Base-by-base conservation (phyloP, 2,329 filamentous ascomycete genomes). In the Monosporascus sp. region DNA sequence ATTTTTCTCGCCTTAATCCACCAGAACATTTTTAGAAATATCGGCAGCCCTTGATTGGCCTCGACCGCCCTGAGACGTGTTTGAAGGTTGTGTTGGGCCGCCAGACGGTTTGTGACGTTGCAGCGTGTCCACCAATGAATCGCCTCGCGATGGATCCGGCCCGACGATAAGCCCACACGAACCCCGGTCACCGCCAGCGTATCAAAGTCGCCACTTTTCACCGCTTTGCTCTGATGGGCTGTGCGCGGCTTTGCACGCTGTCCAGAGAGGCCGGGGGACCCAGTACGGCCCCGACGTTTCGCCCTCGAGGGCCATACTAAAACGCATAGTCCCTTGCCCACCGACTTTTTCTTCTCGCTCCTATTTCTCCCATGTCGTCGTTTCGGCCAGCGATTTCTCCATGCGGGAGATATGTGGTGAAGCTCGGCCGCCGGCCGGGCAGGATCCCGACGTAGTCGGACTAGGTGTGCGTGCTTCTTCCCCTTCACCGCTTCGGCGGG, bases 391-490 rank as follows among this genome's bases (percentile, higher is more conserved):
- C 47, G 25, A 57, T 51, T 46, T 58, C 52, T 60, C 54, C 49
- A 60, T 60, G 58, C 55, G 56, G 58, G 56, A 60, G 54, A 53
- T 53, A 50, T 60, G 58, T 57, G 54, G 57, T 55, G 58, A 60
- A 49, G 52, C 50, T 50, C 56, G 54, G 58, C 58, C 50, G 49
- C 56, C 56, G 51, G 58, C 58, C 49, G 58, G 58, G 54, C 58
- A 53, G 53, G 58, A 58, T 56, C 58, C 60, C 50, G 60, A 62
- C 50, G 54, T 60, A 54, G 51, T 60, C 53, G 60, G 60, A 14
- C 45, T 60, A 31, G 60, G 60, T 27, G 60, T 62, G 55, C 11
- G 57, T 59, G 37, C 41, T 25, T 24, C 50, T 42, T 48, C 20
- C 27, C 37, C 14, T n/a, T 34, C 31, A 24, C 42, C 42, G 20